Base-by-base conservation (phyloP, 805 yeast species). In the Saturnispora mendoncae region DNA sequence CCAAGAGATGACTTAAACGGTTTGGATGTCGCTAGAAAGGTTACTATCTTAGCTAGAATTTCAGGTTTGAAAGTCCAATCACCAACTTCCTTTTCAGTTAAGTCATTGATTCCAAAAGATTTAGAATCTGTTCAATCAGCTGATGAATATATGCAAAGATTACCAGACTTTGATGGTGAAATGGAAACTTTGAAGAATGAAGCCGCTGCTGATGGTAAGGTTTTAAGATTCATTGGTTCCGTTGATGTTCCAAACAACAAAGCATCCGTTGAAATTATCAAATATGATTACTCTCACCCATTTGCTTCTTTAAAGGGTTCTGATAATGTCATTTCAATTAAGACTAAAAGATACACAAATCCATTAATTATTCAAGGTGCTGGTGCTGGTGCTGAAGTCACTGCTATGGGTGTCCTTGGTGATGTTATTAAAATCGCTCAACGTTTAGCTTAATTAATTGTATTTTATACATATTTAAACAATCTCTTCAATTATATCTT, bases 1-100 rank as follows among this genome's bases (percentile, higher is more conserved):
- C 98, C 99, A 64, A 81, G 99, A 67, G 99, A 92, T 62, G 99
- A 92, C 61, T 76, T 92, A 64, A 92, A 90, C 63, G 99, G 99
- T 41, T 73, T 92, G 60, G 99, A 92, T 59, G 96, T 92, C 46
- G 99, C 99, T 33, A 82, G 99, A 74, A 92, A 92, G 65, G 96
- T 92, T 24, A 87, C 98, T 20, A 92, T 92, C 50, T 74, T 92
- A 48, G 95, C 96, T 36, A 83, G 99, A 71, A 74, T 92, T 41
- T 72, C 96, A 13, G 98, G 98, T 3, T 72, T 83, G 41, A 67
- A 76, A 45, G 84, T 92, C 29, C 82, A 80, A 58, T 80, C 92
- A 10, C 94, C 97, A 52, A 74, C 87, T 29, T 77, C 96, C 10
- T 90, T 92, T 79, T 87, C 95, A 29, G 95, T 92, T 26, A 88